phyloP scores from a whole-genome alignment of 108 stramenopile species.

The Pseudonitzschia pungens region DNA sequence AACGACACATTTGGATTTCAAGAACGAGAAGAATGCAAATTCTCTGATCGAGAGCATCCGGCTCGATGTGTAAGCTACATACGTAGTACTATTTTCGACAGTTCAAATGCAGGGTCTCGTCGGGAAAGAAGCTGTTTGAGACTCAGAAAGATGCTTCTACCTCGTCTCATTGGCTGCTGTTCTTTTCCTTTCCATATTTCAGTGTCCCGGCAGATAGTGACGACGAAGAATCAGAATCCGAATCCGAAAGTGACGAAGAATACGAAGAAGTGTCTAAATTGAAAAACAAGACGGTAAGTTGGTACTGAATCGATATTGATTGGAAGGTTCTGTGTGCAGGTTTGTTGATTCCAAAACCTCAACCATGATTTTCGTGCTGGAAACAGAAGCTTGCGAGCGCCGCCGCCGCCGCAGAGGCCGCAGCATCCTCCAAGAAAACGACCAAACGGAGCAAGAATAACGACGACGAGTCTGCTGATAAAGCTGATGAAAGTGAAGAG shows the following conservation, averaged over 20 bases:
- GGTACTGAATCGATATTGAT: not conserved
- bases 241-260: not conserved
- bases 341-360: too few species aligned
- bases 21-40: slow-evolving; percentile 7
- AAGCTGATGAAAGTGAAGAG: slow-evolving; percentile 8
- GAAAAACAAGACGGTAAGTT: not conserved
- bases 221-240: not conserved
- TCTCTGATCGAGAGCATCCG: not conserved
- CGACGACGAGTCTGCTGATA: too few species aligned
- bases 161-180: not conserved
- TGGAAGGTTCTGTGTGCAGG: too few species aligned
- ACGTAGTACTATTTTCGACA: too few species aligned
- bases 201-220: slow-evolving; percentile 9
- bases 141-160: too few species aligned
- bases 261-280: slow-evolving; percentile 8
- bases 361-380: too few species aligned
- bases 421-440: too few species aligned
- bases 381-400: too few species aligned
- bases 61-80: slow-evolving; percentile 18
- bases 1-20: not conserved
- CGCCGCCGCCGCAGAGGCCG: too few species aligned
- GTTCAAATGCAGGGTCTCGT: too few species aligned
- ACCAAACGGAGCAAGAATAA: too few species aligned
- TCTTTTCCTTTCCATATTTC: not conserved
- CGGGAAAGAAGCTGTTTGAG: too few species aligned